phyloP scores from a whole-genome alignment of 371 early-diverging fungal species.

The Lichtheimia ornata region DNA sequence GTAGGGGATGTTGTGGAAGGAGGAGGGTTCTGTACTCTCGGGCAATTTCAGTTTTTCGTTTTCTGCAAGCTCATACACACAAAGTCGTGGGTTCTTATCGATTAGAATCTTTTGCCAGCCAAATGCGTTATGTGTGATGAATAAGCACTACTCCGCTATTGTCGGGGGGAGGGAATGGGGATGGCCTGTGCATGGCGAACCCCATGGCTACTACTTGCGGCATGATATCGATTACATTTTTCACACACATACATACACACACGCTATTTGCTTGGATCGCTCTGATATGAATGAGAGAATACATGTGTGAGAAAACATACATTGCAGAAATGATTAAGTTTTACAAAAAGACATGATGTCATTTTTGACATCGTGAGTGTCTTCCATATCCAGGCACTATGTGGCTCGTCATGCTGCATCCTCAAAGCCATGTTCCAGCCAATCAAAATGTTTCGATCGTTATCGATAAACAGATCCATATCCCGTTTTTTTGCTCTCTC shows the following conservation, averaged over 20 bases:
- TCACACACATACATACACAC: no score
- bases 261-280: no score
- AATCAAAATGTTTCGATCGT: slow-evolving; percentile 17
- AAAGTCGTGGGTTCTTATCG: neutral
- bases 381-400: slow-evolving; percentile 16
- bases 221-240: no score
- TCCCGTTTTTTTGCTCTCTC: no score
- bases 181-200: neutral
- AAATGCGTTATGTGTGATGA: no score
- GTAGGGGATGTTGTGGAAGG: neutral
- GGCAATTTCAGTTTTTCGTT: neutral
- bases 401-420: slow-evolving; percentile 17
- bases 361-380: slow-evolving; percentile 10
- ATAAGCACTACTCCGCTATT: no score
- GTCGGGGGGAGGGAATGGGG: neutral
- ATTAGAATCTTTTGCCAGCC: slow-evolving; percentile 1
- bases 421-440: slow-evolving; percentile 8
- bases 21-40: neutral
- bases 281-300: no score
- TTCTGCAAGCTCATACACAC: slow-evolving; percentile 1
- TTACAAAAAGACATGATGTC: slow-evolving; percentile 12
- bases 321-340: slow-evolving; percentile 12
- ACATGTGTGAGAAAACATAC: no score
- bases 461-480: slow-evolving; percentile 17
- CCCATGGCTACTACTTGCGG: no score